phyloP scores from a whole-genome alignment of 2,329 filamentous ascomycete species.

The Apiospora malaysiana region DNA sequence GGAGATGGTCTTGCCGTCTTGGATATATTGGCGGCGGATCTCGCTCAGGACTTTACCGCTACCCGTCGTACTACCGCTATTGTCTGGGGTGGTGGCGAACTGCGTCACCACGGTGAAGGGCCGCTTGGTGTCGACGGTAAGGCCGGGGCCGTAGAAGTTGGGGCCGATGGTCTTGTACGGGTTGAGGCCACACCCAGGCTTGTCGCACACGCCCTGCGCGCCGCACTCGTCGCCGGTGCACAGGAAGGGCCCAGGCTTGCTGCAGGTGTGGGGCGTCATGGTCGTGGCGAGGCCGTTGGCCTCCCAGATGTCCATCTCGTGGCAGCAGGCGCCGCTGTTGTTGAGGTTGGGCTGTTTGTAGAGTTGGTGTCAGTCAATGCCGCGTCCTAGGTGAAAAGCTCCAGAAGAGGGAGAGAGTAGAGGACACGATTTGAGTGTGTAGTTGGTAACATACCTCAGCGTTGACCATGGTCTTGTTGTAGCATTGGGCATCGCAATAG shows the following conservation, averaged over 20 bases:
- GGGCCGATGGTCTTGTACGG: slow-evolving; percentile 67
- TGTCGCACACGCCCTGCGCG: slow-evolving; percentile 58
- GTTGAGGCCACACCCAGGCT: slow-evolving; percentile 72
- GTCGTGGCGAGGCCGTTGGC: slow-evolving; percentile 68
- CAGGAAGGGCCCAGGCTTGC: slow-evolving; percentile 45
- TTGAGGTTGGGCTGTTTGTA: not conserved
- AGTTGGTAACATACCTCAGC: slow-evolving; percentile 39
- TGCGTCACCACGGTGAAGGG: slow-evolving; percentile 53
- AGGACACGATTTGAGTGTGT: too few relatives aligned
- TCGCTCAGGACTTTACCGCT: not conserved
- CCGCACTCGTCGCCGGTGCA: slow-evolving; percentile 17
- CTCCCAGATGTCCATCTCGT: slow-evolving; percentile 68
- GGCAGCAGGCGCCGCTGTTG: slow-evolving; percentile 56
- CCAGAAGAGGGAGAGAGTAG: not conserved
- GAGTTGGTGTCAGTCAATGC: not conserved
- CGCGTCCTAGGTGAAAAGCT: not conserved
- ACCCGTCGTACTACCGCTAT: not conserved
- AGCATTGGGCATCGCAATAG: slow-evolving; percentile 59
- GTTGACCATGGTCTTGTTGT: slow-evolving; percentile 59
- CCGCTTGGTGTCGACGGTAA: slow-evolving; percentile 61
- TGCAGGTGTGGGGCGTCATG: slow-evolving; percentile 67
- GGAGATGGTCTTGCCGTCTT: not conserved
- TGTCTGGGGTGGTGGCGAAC: not conserved
- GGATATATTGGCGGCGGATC: slow-evolving; percentile 22
- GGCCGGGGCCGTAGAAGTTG: slow-evolving; percentile 64